Conservation (phyloP, 148 eudicot genomes). For the Nepenthes gracilis region DNA sequence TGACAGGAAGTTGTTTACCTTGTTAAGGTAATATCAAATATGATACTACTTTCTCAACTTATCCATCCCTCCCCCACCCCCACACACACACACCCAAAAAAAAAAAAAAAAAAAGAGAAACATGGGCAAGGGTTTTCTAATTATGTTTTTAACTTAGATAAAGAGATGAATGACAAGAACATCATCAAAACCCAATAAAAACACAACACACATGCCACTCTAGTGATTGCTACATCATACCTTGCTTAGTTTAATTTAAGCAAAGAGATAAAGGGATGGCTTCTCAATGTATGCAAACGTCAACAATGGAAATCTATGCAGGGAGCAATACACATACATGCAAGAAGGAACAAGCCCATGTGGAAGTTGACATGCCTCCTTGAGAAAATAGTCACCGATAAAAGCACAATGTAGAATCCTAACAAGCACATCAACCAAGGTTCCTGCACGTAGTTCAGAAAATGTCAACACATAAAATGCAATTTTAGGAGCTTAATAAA, state of each 20-base stretch:
- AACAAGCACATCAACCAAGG: constrained; percentile 59
- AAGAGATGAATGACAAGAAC: not conserved
- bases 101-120: too few relatives aligned
- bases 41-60: too few relatives aligned
- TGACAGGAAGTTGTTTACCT: too few relatives aligned
- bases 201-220: not conserved
- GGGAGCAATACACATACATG: constrained; percentile 33
- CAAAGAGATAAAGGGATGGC: not conserved
- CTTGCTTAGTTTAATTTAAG: too few relatives aligned
- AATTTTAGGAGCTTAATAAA: too few relatives aligned
- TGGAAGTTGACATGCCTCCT: constrained; percentile 79
- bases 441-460: not conserved
- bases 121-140: too few relatives aligned
- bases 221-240: too few relatives aligned
- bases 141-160: too few relatives aligned
- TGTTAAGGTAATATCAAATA: too few relatives aligned
- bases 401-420: constrained; percentile 47
- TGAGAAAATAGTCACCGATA: constrained; percentile 36
- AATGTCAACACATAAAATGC: too few relatives aligned
- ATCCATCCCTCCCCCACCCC: too few relatives aligned
- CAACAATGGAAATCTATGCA: not conserved
- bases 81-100: too few relatives aligned
- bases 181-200: not conserved
- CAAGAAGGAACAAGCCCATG: constrained; percentile 77
- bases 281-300: not conserved